These are phyloP conservation scores for Ambrosiella beaveri DNA, from an alignment of 2,329 filamentous ascomycete species.

Conservation along the genomic window DNA sequence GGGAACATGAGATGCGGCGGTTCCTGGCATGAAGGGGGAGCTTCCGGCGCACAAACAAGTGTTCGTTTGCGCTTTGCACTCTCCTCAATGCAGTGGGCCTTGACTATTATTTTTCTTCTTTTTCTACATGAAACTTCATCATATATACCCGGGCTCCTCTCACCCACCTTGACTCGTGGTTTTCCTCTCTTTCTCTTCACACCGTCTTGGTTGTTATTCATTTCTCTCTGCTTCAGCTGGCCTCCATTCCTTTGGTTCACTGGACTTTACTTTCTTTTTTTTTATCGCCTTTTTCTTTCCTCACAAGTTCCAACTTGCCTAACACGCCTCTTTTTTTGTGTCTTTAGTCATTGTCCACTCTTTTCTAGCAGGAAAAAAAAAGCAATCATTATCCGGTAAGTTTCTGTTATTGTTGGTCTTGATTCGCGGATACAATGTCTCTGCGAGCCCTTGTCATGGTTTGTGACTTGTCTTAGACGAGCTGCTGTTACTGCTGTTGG, in stretches of 20 bases:
- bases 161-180: not conserved
- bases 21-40: not conserved
- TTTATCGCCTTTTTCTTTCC: not conserved
- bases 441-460: no score
- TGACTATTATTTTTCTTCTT: not conserved
- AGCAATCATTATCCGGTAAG: not conserved
- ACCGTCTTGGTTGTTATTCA: slow-evolving; percentile 6
- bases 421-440: no score
- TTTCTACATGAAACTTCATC: not conserved
- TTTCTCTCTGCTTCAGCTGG: slow-evolving; percentile 9
- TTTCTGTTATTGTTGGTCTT: no score
- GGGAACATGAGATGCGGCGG: no score
- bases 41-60: not conserved
- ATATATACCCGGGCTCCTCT: not conserved
- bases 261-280: slow-evolving; percentile 1
- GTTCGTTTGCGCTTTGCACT: not conserved
- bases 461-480: no score
- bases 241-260: slow-evolving; percentile 9
- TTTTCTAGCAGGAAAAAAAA: slow-evolving; percentile 2
- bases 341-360: slow-evolving; percentile 9
- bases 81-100: not conserved
- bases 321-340: slow-evolving; percentile 1
- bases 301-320: not conserved
- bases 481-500: no score
- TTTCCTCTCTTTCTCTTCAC: slow-evolving; percentile 2